phyloP scores from a whole-genome alignment of 139 green algal species.

The Tetraselmis chui region DNA sequence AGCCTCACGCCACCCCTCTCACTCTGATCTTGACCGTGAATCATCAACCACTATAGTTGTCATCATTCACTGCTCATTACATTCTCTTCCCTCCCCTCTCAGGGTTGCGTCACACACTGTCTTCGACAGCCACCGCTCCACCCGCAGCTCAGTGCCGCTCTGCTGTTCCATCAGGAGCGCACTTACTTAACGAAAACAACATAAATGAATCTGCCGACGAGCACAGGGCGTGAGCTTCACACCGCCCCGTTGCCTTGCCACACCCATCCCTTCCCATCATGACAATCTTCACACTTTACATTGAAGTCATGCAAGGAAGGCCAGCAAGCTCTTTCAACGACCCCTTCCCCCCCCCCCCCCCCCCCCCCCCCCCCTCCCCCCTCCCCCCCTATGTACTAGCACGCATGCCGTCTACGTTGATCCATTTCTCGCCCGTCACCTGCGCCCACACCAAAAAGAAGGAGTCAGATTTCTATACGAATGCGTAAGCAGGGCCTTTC shows the following conservation, averaged over 20 bases:
- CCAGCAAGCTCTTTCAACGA: neutral
- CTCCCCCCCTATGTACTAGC: neutral
- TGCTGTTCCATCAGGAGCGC: too few relatives aligned
- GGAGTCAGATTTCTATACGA: conserved; percentile 76
- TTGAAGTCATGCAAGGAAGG: neutral
- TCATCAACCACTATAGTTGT: too few relatives aligned
- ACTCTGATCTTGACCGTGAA: neutral
- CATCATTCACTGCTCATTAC: too few relatives aligned
- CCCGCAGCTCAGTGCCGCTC: too few relatives aligned
- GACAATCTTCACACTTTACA: neutral
- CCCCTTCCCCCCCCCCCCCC: too few relatives aligned
- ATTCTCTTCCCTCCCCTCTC: too few relatives aligned
- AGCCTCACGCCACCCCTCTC: neutral
- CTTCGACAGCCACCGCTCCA: too few relatives aligned
- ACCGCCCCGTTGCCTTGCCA: too few relatives aligned
- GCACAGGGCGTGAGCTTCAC: too few relatives aligned
- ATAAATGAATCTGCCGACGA: too few relatives aligned
- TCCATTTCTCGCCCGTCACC: neutral
- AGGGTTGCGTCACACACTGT: too few relatives aligned
- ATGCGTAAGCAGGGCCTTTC: conserved; percentile 11
- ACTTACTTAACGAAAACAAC: neutral
- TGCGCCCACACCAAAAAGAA: conserved; percentile 33
- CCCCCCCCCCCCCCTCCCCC: too few relatives aligned
- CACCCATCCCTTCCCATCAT: neutral
- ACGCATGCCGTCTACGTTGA: neutral